These are phyloP conservation scores for Heterobasidion irregulare DNA, from an alignment of 1,284 basidiomycete species.

Conservation along the genomic window DNA sequence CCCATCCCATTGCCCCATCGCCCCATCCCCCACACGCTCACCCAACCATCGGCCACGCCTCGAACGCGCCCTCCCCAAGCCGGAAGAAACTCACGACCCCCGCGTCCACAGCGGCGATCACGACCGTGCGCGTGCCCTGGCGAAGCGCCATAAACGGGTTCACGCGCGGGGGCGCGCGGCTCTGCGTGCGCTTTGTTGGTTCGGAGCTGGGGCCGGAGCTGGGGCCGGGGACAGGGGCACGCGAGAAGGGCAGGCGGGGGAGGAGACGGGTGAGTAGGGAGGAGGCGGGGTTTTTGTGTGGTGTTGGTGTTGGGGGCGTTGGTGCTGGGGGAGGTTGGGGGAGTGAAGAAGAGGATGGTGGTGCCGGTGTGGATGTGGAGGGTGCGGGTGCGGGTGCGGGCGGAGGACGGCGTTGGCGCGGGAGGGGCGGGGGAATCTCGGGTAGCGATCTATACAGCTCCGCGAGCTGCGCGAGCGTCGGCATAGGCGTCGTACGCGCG, in stretches of 20 bases:
- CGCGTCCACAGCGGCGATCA: slow-evolving; percentile 87
- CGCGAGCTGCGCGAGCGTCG: slow-evolving; percentile 60
- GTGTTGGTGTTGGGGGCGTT: neutral
- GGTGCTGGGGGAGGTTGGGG: too few relatives aligned
- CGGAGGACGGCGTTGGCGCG: slow-evolving; percentile 30
- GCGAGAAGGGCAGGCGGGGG: too few relatives aligned
- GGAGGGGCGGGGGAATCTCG: slow-evolving; percentile 43
- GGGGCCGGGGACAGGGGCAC: too few relatives aligned
- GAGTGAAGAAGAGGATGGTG: too few relatives aligned
- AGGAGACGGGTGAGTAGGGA: neutral
- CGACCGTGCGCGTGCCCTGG: slow-evolving; percentile 75
- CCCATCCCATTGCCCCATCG: too few relatives aligned
- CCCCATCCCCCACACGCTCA: slow-evolving; percentile 11
- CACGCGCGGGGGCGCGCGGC: slow-evolving; percentile 16
- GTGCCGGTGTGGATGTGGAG: slow-evolving; percentile 12
- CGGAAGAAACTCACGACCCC: slow-evolving; percentile 87
- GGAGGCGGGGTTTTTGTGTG: neutral
- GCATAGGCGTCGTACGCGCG: slow-evolving; percentile 66
- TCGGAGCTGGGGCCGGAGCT: neutral
- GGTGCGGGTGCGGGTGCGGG: slow-evolving; percentile 7
- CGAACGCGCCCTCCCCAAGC: slow-evolving; percentile 84
- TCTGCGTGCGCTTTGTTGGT: slow-evolving; percentile 13
- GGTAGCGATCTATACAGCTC: slow-evolving; percentile 57
- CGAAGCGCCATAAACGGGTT: slow-evolving; percentile 77
- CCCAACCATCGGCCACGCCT: slow-evolving; percentile 61